Evolutionary conservation across 805 yeast species (phyloP), one percentile per base, ranked within the genome.

Genomic region (Monosporozyma aerobia): DNA sequence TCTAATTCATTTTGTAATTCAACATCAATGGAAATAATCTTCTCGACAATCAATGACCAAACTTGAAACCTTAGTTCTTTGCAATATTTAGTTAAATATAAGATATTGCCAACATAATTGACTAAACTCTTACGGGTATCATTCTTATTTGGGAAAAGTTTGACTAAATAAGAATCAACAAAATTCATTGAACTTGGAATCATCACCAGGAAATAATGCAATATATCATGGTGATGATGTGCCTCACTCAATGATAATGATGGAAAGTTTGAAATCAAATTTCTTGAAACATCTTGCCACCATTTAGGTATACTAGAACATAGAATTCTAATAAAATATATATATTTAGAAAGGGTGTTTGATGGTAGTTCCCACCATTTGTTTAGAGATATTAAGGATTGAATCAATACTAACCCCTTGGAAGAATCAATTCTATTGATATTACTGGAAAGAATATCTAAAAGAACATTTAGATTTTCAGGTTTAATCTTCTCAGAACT

Each of bases 1-100:
- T 90, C 96, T 53, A 88, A 70, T 60, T 86, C 94, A 63, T 87
- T 89, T 62, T 89, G 96, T 53, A 90, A 74, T 67, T 90, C 98
- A 5, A 90, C 97, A 69, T 92, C 99, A 47, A 94, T 74, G 57
- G 87, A 86, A 54, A 94, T 88, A 52, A 87, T 77, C 56, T 82
- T 79, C 67, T 92, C 96, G 41, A 90, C 73, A 14, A 90, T 75
- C 53, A 87, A 68, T 23, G 85, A 83, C 97, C 97, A 90, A 6
- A 87, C 75, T 47, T 80, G 80, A 57, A 77, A 77, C 59, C 83
- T 81, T 57, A 90, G 71, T 59, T 90, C 97, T 3, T 81, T 80
- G 57, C 94, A 87, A 67, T 92, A 90, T 9, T 75, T 73, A 37
- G 82, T 71, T 29, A 87, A 65, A 27, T 64, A 63, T 50, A 90